Percentiles rank a stretch among this genome's conserved stretches.
phyloP scores from a whole-genome alignment of 305 asterid species.

The Euphrasia arctica region DNA sequence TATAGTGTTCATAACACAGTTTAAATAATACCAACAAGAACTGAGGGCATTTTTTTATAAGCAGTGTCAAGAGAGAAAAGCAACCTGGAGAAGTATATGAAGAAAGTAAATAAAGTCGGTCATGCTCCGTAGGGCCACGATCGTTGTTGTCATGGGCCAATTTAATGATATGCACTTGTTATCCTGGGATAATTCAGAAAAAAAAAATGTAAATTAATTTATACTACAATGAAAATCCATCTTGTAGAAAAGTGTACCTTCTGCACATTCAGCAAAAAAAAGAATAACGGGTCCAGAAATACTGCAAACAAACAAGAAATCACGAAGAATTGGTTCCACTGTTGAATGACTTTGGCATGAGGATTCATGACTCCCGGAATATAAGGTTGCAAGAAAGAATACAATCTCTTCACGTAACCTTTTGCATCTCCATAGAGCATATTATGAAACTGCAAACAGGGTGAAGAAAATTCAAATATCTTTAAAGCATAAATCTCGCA shows the following conservation, averaged over 20 bases:
- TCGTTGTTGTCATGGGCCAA: conserved; percentile 47
- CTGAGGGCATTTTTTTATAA: background rate
- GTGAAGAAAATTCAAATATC: conserved; percentile 20
- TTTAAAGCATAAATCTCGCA: background rate
- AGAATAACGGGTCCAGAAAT: conserved; percentile 79
- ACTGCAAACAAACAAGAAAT: conserved; percentile 63
- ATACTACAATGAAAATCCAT: background rate
- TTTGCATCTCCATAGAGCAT: conserved; percentile 67
- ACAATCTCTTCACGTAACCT: conserved; percentile 60
- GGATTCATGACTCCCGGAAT: conserved; percentile 86
- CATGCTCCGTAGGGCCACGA: conserved; percentile 57
- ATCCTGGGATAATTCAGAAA: conserved; percentile 32
- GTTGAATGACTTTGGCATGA: conserved; percentile 60
- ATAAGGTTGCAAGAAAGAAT: conserved; percentile 37
- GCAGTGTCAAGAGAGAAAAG: background rate
- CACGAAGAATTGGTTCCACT: conserved; percentile 77
- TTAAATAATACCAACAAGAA: background rate
- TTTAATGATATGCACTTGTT: conserved; percentile 53
- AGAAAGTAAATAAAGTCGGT: conserved; percentile 60
- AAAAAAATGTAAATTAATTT: background rate
- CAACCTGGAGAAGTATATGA: conserved; percentile 75
- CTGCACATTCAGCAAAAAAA: conserved; percentile 56
- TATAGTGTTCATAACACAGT: background rate
- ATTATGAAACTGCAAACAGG: conserved; percentile 53
- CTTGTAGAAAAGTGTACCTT: conserved; percentile 40